A percentile compares a stretch with the other conserved stretches of the same genome.
These are phyloP conservation scores for Teratosphaeria gauchensis DNA, from an alignment of 2,329 filamentous ascomycete genomes.

Conservation along the genomic window DNA sequence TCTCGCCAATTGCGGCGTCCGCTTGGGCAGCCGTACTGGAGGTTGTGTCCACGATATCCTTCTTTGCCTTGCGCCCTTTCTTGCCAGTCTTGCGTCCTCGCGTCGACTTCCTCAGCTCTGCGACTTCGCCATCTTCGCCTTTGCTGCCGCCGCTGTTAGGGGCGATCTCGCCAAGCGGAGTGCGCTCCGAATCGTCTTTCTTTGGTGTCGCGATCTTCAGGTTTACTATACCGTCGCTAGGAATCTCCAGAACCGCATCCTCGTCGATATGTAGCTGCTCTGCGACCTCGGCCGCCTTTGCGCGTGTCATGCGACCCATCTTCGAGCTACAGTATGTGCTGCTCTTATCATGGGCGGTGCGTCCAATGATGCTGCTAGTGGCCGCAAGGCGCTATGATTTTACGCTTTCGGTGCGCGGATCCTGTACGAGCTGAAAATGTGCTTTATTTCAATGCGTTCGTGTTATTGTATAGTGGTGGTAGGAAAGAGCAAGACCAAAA, in stretches of 20 bases:
- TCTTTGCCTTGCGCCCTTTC: conserved; percentile 15
- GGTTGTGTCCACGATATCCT: conserved; percentile 6
- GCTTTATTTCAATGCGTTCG: too few relatives aligned
- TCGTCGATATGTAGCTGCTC: conserved; percentile 28
- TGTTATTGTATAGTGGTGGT: not conserved
- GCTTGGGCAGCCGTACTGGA: conserved; percentile 5
- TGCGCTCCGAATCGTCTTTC: conserved; percentile 18
- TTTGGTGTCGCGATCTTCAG: conserved; percentile 4
- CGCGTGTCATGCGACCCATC: conserved; percentile 33
- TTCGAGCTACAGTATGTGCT: not conserved
- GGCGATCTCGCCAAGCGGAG: conserved; percentile 32
- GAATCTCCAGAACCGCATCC: conserved; percentile 22
- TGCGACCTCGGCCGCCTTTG: conserved; percentile 31
- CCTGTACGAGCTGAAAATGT: too few relatives aligned
- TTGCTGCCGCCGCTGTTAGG: conserved; percentile 23
- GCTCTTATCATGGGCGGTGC: not conserved
- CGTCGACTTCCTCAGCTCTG: conserved; percentile 23
- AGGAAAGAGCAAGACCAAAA: not conserved
- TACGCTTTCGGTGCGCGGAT: too few relatives aligned
- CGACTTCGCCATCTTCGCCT: conserved; percentile 7
- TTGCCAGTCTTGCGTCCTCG: conserved; percentile 27
- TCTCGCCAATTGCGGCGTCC: conserved; percentile 1
- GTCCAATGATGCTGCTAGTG: not conserved
- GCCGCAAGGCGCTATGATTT: not conserved
- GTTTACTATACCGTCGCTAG: conserved; percentile 8